These are phyloP conservation scores for Phellopilus nigrolimitatus DNA, from an alignment of 1,284 basidiomycete species.

Conservation along the genomic window DNA sequence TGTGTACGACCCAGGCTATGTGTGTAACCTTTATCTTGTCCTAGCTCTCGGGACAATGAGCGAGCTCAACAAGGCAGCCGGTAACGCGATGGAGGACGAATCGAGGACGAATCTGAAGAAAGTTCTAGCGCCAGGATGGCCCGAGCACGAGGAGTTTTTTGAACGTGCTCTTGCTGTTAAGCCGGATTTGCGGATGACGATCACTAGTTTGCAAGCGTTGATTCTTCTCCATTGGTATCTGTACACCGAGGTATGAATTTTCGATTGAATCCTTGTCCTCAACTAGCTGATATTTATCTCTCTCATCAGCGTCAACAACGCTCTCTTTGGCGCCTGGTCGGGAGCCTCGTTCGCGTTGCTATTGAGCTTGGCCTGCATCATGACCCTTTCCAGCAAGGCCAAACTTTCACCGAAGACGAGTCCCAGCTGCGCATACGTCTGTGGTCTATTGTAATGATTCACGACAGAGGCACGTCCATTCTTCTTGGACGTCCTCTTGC, in stretches of 20 bases:
- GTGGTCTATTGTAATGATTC: conserved; percentile 76
- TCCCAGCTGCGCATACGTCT: conserved; percentile 70
- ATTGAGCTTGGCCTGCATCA: conserved; percentile 80
- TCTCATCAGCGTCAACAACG: conserved; percentile 67
- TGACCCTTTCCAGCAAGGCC: conserved; percentile 55
- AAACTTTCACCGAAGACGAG: conserved; percentile 65
- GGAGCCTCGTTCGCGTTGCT: conserved; percentile 70
- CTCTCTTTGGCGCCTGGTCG: conserved; percentile 78
- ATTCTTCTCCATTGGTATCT: conserved; percentile 82
- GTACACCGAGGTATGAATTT: conserved; percentile 65
- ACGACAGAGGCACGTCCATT: conserved; percentile 79
- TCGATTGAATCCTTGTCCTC: not conserved
- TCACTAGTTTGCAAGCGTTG: conserved; percentile 73
- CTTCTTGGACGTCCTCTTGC: conserved; percentile 79
- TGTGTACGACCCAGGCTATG: conserved; percentile 64
- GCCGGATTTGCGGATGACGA: conserved; percentile 72
- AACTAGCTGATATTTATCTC: conserved; percentile 20
- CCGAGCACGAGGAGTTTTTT: conserved; percentile 76
- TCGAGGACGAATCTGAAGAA: conserved; percentile 33
- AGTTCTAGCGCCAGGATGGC: conserved; percentile 70
- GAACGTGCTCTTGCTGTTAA: conserved; percentile 70
- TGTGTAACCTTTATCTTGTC: conserved; percentile 71
- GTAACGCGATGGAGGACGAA: conserved; percentile 24
- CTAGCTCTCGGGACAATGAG: conserved; percentile 75
- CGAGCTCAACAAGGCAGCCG: conserved; percentile 54